Base-by-base conservation (phyloP, 1,284 basidiomycete genomes). In the Leccinum insolens region DNA sequence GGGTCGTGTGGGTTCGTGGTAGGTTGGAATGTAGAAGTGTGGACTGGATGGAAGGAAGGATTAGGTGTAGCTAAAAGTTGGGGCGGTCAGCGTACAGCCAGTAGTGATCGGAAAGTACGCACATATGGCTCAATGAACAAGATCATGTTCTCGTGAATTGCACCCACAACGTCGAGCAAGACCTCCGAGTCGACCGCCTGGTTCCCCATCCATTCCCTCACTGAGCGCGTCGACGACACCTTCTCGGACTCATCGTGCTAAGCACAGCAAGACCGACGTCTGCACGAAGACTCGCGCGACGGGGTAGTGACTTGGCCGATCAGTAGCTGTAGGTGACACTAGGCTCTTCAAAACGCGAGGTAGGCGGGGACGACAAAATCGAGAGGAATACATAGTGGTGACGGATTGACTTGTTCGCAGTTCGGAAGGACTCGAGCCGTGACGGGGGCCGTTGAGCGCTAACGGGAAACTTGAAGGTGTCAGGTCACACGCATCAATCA, bases 91-190 rank as follows among this genome's bases (percentile, higher is more conserved):
- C n/a, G 15, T 14, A n/a, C n/a, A 55, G 15, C 17, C 4, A 8
- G 28, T 14, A n/a, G 25, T 3, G 9, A 31, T 20, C 1, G 57
- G 2, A 55, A 67, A 61, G 61, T 60, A 86, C 94, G 80, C 76
- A 96, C 95, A 77, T 98, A 99, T 60, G 96, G 97, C 80, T 99
- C 97, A 37, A 99, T 89, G 75, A 97, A 98, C 17, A 99, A 81
- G 3, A 91, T 92, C 64, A 85, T 85, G 78, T 96, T 99, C 72
- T 93, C 91, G 57, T 96, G 80, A 55, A 97, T 83, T 0, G 95
- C 92, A 69, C 90, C 86, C 60, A 95, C 88, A 17, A 94, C 93
- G 70, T 95, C 93, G 69, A 98, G 81, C 68, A 95, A 82, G 39
- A 95, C 89, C 71, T 39, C 37, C 37, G 37, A 39, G 37, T 93